Evolutionary conservation across 2,329 filamentous ascomycete genomes (phyloP).

Genomic region (Monosporascus ibericus): DNA sequence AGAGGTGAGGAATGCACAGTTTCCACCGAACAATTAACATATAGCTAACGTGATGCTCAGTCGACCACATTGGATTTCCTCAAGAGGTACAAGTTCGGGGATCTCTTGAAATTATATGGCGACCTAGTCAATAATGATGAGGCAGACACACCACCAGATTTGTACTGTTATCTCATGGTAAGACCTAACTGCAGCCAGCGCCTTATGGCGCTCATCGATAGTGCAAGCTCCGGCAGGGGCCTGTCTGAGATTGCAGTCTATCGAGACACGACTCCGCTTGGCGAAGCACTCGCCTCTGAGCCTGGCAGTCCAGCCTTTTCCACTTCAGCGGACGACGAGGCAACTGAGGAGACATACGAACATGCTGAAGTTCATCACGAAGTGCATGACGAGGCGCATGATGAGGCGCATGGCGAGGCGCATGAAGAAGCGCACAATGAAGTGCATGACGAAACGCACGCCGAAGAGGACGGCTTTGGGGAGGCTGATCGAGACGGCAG

Average conservation of each 20-base stretch:
- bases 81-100: constrained; percentile 23
- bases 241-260: constrained; percentile 26
- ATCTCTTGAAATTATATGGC: constrained; percentile 24
- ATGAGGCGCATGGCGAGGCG: constrained; percentile 6
- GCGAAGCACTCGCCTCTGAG: constrained; percentile 10
- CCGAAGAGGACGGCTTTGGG: constrained; percentile 7
- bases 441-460: constrained; percentile 5
- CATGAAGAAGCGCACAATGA: constrained; percentile 2
- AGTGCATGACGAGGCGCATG: constrained; percentile 2
- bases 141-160: constrained; percentile 15
- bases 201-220: constrained; percentile 24
- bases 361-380: constrained; percentile 9
- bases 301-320: constrained; percentile 4
- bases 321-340: constrained; percentile 11
- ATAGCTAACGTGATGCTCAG: constrained; percentile 17
- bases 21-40: not conserved
- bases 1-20: constrained; percentile 20
- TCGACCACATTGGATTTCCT: constrained; percentile 24
- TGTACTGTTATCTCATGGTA: constrained; percentile 26
- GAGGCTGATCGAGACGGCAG: constrained; percentile 4
- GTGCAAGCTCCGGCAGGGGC: constrained; percentile 24
- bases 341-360: constrained; percentile 10
- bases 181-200: constrained; percentile 26
- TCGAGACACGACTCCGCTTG: constrained; percentile 16
- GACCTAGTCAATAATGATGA: constrained; percentile 25